phyloP scores from a whole-genome alignment of 2,329 filamentous ascomycete genomes.

The Nemania sp. region DNA sequence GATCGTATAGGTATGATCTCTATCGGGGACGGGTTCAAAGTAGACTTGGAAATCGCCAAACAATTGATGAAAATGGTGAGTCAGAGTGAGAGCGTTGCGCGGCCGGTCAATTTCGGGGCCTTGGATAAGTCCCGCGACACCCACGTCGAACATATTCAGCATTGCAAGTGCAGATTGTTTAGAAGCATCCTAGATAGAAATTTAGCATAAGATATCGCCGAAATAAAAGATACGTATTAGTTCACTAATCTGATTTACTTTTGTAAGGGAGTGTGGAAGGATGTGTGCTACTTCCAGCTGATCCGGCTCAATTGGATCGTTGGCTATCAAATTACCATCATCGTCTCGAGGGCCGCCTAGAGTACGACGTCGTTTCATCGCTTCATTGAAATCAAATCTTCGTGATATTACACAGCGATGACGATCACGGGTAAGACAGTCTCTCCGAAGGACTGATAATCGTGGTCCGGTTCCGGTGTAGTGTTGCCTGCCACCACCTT shows the following conservation, averaged over 20 bases:
- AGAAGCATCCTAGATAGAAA: conserved; percentile 35
- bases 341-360: conserved; percentile 42
- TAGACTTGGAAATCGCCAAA: conserved; percentile 52
- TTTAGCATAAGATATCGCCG: background rate
- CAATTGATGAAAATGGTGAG: conserved; percentile 41
- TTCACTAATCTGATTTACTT: background rate
- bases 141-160: conserved; percentile 58
- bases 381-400: conserved; percentile 41
- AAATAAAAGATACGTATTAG: conserved; percentile 24
- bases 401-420: conserved; percentile 48
- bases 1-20: conserved; percentile 49
- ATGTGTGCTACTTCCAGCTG: conserved; percentile 30
- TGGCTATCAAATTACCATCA: conserved; percentile 46
- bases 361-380: conserved; percentile 10
- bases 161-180: conserved; percentile 53
- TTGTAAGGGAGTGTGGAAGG: conserved; percentile 27
- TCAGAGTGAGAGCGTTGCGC: conserved; percentile 55
- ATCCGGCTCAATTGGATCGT: conserved; percentile 7
- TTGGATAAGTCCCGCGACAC: conserved; percentile 53
- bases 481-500: conserved; percentile 36
- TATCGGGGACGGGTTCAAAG: conserved; percentile 45
- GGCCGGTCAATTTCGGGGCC: conserved; percentile 56
- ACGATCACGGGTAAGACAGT: conserved; percentile 47
- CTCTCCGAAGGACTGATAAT: conserved; percentile 43
- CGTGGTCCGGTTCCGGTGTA: conserved; percentile 44